Conservation (phyloP, 2,329 filamentous ascomycete species). For the Beauveria pseudobassiana region DNA sequence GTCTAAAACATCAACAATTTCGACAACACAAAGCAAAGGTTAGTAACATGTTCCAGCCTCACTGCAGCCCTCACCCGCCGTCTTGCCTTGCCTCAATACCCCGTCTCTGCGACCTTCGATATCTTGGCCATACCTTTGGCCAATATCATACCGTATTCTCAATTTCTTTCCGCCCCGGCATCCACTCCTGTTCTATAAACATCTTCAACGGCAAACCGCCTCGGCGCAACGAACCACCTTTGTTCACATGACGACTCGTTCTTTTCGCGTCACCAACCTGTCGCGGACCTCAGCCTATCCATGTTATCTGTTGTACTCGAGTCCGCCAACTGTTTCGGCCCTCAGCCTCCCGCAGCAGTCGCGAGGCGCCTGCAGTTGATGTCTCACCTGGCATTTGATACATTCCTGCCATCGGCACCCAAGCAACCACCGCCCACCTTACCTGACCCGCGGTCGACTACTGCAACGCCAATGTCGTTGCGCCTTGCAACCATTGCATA, state of each 20-base stretch:
- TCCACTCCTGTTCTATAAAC: neutral
- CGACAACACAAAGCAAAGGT: constrained; percentile 6
- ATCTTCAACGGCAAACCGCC: neutral
- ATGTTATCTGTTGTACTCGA: neutral
- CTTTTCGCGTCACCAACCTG: neutral
- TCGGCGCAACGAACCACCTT: neutral
- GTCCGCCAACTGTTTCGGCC: neutral
- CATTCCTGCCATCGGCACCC: constrained; percentile 6
- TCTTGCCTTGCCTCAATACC: neutral
- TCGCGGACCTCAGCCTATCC: neutral
- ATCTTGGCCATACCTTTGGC: neutral
- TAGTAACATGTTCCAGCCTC: neutral
- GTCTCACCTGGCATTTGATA: constrained; percentile 11
- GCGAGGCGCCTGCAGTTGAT: neutral
- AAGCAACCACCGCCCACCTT: neutral
- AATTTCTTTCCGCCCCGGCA: neutral
- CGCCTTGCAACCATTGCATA: constrained; percentile 2
- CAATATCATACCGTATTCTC: neutral
- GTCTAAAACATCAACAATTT: constrained; percentile 1
- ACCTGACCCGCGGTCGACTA: neutral
- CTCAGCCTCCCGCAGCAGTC: neutral
- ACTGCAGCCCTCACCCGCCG: neutral
- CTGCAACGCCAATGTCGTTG: constrained; percentile 2
- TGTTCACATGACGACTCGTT: neutral
- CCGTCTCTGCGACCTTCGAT: neutral